A percentile compares a stretch with the other conserved stretches of the same genome.
phyloP scores from a whole-genome alignment of 177 flowering plant species.

The Vitis hybrid region DNA sequence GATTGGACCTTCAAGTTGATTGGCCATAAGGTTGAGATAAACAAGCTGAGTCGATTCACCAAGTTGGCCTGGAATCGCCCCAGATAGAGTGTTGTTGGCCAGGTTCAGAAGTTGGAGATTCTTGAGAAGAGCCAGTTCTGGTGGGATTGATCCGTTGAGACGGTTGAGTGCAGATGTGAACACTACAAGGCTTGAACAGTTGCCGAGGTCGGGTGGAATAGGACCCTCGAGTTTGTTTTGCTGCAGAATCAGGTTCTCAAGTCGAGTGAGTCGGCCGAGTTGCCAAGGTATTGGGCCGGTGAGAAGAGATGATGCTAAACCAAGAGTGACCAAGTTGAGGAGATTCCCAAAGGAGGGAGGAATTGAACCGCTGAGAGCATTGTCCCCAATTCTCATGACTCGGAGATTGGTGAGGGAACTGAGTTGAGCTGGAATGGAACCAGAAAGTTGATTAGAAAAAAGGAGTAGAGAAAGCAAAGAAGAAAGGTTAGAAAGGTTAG shows the following conservation, averaged over 20 bases:
- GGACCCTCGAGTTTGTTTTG: slow-evolving; percentile 67
- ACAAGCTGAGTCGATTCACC: slow-evolving; percentile 59
- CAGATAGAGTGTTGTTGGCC: slow-evolving; percentile 72
- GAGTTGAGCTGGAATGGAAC: slow-evolving; percentile 67
- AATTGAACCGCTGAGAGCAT: slow-evolving; percentile 66
- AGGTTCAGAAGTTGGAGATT: slow-evolving; percentile 64
- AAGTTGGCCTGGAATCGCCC: slow-evolving; percentile 61
- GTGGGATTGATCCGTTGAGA: slow-evolving; percentile 71
- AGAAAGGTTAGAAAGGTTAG: slow-evolving; percentile 61
- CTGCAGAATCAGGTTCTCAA: slow-evolving; percentile 60
- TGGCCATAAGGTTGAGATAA: slow-evolving; percentile 74
- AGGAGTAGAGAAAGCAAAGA: slow-evolving; percentile 61
- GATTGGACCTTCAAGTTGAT: slow-evolving; percentile 64
- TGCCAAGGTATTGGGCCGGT: slow-evolving; percentile 65
- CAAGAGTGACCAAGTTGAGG: slow-evolving; percentile 53
- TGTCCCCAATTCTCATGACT: slow-evolving; percentile 80
- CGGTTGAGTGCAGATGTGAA: slow-evolving; percentile 63
- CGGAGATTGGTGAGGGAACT: slow-evolving; percentile 53
- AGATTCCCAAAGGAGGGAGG: slow-evolving; percentile 67
- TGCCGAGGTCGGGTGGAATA: slow-evolving; percentile 67
- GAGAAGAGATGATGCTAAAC: slow-evolving; percentile 76
- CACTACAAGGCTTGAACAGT: slow-evolving; percentile 58
- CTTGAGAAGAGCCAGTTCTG: slow-evolving; percentile 49
- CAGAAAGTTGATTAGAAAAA: slow-evolving; percentile 75
- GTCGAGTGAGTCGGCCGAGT: slow-evolving; percentile 51